These are phyloP conservation scores for Claviceps sp. DNA, from an alignment of 2,329 filamentous ascomycete genomes.

Conservation along the genomic window DNA sequence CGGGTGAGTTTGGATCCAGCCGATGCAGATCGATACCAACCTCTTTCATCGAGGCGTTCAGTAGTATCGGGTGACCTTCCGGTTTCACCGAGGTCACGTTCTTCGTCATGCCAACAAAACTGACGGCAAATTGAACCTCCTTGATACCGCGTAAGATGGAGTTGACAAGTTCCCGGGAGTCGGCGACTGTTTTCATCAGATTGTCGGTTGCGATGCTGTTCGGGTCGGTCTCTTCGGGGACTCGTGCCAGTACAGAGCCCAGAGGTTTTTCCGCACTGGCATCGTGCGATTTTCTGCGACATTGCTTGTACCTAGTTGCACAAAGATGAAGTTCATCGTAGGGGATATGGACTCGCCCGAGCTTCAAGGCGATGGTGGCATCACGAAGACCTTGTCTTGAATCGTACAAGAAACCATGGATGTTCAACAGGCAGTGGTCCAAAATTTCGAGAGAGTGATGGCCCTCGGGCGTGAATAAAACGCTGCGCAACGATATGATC, in stretches of 20 bases:
- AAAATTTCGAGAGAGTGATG: slow-evolving; percentile 75
- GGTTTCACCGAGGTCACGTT: slow-evolving; percentile 56
- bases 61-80: slow-evolving; percentile 55
- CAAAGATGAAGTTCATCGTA: slow-evolving; percentile 71
- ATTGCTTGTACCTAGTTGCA: slow-evolving; percentile 39
- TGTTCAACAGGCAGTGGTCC: slow-evolving; percentile 75
- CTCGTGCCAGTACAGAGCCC: slow-evolving; percentile 54
- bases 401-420: slow-evolving; percentile 82
- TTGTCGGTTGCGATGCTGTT: slow-evolving; percentile 53
- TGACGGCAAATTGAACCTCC: slow-evolving; percentile 89
- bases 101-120: slow-evolving; percentile 78
- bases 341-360: slow-evolving; percentile 80
- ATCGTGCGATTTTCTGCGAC: slow-evolving; percentile 21
- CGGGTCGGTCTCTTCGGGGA: slow-evolving; percentile 60
- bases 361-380: slow-evolving; percentile 77
- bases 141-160: slow-evolving; percentile 87
- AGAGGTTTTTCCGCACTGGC: slow-evolving; percentile 29
- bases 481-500: slow-evolving; percentile 74
- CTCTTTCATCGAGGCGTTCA: slow-evolving; percentile 92
- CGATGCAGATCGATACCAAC: slow-evolving; percentile 86
- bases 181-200: slow-evolving; percentile 71
- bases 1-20: slow-evolving; percentile 81
- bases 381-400: slow-evolving; percentile 79
- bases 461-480: slow-evolving; percentile 78
- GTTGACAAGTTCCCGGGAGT: slow-evolving; percentile 83